Percentiles rank a stretch among this genome's conserved stretches.
phyloP scores from a whole-genome alignment of 116 monocot species.

The Iris pallida region DNA sequence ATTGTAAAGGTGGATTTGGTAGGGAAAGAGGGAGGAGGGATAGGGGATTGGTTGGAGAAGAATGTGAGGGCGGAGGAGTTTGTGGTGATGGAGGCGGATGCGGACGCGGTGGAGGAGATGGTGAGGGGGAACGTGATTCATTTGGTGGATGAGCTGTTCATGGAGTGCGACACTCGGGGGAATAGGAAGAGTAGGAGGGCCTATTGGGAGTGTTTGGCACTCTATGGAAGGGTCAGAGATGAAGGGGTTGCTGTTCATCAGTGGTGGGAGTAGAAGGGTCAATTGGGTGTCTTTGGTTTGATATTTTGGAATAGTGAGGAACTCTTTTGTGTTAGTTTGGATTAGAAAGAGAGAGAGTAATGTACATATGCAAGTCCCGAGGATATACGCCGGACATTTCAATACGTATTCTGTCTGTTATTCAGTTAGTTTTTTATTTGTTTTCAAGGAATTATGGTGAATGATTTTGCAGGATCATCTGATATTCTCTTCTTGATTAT shows the following conservation, averaged over 20 bases:
- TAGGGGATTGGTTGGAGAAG: conserved; percentile 45
- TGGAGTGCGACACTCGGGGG: conserved; percentile 35
- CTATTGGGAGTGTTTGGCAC: conserved; percentile 72
- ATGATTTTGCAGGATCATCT: no score
- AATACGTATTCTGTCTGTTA: no score
- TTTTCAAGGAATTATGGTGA: no score
- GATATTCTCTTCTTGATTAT: no score
- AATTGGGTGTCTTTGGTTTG: no score
- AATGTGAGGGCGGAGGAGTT: conserved; percentile 57
- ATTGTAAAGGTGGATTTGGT: conserved; percentile 33
- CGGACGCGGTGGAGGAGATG: conserved; percentile 58
- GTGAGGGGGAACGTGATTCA: conserved; percentile 28
- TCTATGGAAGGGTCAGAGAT: conserved; percentile 63
- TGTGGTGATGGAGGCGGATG: conserved; percentile 75
- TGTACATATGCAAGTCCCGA: no score
- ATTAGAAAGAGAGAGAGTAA: no score
- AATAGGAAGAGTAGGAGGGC: conserved; percentile 31
- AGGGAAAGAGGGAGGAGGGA: conserved; percentile 5
- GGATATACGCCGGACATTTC: no score
- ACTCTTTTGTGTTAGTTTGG: no score
- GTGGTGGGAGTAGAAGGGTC: no score
- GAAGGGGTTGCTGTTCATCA: conserved; percentile 68
- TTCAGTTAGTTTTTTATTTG: no score
- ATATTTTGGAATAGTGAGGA: no score
- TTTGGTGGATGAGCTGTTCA: conserved; percentile 73